Base-by-base conservation (phyloP, 257 asterid genomes). In the Salvia rosmarinus region DNA sequence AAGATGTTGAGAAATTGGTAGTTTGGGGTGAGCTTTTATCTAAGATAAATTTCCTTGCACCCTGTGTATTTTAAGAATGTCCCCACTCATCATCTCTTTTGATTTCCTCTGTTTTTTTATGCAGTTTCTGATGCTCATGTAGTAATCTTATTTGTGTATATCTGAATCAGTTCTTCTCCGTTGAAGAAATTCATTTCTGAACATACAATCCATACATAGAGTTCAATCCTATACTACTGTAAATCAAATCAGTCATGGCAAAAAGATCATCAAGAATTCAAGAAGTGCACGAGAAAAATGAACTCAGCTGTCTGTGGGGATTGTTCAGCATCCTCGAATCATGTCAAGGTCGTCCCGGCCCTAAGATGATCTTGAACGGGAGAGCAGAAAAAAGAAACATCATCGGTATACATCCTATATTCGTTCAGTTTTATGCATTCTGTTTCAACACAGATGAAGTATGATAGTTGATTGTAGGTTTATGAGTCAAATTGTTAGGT, bases 251-350 rank as follows among this genome's bases (percentile, higher is more conserved):
- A 32, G 71, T 46, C 43, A 81, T 85, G 95, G 87, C 80, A 6
- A 81, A 75, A 75, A 85, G 85, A 78, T 76, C 85, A 76, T 2
- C 75, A 56, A 75, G 80, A 79, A 64, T 83, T 62, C 61, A 66
- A 64, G 75, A 71, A 71, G 20, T 61, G 60, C 75, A 47, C 14
- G 82, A 71, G 78, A 82, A 73, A 25, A 66, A 43, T 60, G 88
- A 79, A 54, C 30, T 83, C 74, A 88, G 79, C 72, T 84, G 90
- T 72, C 71, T 75, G 78, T 78, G 86, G 88, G 86, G 91, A 20
- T 70, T 85, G 79, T 76, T 84, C 32, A 79, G 78, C 34, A 80
- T 81, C 71, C 75, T 85, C 25, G 85, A 87, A 60, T 84, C 89
- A 57, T 69, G 84, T 57, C 80, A 77, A 16, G 82, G 74, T 21